phyloP scores from a whole-genome alignment of 192 early-diverging fungal genomes.

The Rhizophagus sp. region DNA sequence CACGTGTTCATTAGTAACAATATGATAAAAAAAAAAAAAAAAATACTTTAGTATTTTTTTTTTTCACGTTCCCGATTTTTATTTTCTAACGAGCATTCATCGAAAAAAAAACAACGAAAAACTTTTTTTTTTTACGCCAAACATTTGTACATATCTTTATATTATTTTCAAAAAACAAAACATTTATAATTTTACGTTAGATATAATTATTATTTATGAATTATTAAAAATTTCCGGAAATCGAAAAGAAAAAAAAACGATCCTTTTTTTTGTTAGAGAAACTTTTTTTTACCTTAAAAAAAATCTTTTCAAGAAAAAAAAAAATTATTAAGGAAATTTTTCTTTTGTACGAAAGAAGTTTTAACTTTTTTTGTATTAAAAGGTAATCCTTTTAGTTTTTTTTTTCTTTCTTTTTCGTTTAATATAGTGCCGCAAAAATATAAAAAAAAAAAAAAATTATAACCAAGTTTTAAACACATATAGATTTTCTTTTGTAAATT shows the following conservation, averaged over 20 bases:
- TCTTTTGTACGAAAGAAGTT: neutral
- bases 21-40: neutral
- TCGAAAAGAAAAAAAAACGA: neutral
- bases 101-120: neutral
- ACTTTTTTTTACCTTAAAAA: neutral
- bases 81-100: neutral
- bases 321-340: neutral
- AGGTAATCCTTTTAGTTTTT: neutral
- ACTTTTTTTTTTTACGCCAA: neutral
- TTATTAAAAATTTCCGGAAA: neutral
- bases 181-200: no score
- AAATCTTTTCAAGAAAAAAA: neutral
- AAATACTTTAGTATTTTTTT: no score
- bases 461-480: neutral
- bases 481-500: neutral
- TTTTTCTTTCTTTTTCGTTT: no score
- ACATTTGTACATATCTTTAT: no score
- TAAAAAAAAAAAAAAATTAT: neutral
- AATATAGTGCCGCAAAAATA: neutral
- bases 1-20: neutral
- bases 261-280: neutral
- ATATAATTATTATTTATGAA: neutral
- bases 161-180: no score
- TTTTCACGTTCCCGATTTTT: no score
- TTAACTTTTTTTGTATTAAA: no score